Evolutionary conservation across 169 alveolate species (phyloP).

Genomic region (Besnoitia besnoiti): DNA sequence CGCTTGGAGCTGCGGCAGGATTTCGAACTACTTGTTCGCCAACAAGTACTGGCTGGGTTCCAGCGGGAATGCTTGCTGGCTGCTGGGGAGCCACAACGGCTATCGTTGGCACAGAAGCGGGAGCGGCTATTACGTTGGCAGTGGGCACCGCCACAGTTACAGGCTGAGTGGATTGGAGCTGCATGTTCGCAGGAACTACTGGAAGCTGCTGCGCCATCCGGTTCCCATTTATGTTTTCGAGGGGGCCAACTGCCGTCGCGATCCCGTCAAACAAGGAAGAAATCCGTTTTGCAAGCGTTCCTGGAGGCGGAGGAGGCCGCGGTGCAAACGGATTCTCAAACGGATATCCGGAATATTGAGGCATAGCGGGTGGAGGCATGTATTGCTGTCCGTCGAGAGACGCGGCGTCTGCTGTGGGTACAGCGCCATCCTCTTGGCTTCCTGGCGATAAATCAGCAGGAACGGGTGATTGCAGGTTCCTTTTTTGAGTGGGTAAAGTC

Average conservation of each 20-base stretch:
- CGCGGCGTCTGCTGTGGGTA: not conserved
- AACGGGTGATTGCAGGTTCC: too few species aligned
- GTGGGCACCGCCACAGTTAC: not conserved
- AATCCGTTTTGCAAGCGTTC: constrained; percentile 17
- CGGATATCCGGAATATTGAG: not conserved
- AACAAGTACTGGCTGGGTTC: not conserved
- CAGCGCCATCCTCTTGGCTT: too few species aligned
- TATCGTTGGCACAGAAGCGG: not conserved
- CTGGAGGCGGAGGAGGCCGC: constrained; percentile 21
- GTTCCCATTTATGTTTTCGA: not conserved
- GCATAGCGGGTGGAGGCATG: not conserved
- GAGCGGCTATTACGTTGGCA: not conserved
- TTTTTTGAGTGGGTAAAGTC: too few species aligned
- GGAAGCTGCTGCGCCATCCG: not conserved
- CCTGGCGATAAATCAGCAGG: too few species aligned
- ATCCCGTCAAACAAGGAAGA: constrained; percentile 35
- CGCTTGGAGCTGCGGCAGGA: not conserved
- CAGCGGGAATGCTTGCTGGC: not conserved
- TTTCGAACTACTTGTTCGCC: not conserved
- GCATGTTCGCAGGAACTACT: not conserved
- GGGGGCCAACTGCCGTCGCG: constrained; percentile 7
- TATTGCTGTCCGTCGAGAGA: not conserved
- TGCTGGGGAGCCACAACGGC: not conserved
- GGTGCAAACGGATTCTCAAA: not conserved
- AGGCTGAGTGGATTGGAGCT: not conserved